Evolutionary conservation across 1,284 basidiomycete species (phyloP), one percentile per base, ranked within the genome.

Genomic region (Microbotryomycetes sp.): DNA sequence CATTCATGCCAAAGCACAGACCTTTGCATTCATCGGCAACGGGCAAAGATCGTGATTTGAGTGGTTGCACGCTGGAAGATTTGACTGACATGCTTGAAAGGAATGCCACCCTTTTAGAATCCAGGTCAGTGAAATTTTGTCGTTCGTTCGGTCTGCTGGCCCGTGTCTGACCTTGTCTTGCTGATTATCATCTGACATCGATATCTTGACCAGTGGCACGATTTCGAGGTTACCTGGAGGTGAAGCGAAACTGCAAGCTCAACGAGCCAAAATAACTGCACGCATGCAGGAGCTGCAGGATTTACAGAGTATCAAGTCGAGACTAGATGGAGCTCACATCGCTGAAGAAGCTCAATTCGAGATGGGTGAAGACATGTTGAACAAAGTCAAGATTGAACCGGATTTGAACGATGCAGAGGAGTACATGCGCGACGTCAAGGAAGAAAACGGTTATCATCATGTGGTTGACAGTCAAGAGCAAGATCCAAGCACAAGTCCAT

Each of bases 31-130:
- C 26, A 16, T 25, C 51, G n/a, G 31, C 28, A 6, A 29, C 23
- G 0, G 63, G 63, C 26, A 65, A 65, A 36, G 66, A 68, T 19
- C 56, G 63, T 22, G 66, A 65, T 48, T 32, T 68, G 36, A 16
- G 29, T 9, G 30, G n/a, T 3, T 49, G 57, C 30, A 29, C 54
- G 2, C n/a, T 53, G 36, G 60, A 65, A 1, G 63, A 68, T 23
- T 52, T 68, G 15, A n/a, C 42, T 6, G 56, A 56, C 42, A 57
- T 65, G 61, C 32, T 59, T 23, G 49, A 51, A 1, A 48, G 62
- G 30, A 68, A 58, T 22, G 30, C 47, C 6, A 15, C 32, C 15
- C 42, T 68, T 4, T 49, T 68, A 26, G 56, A 63, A n/a, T 59
- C 56, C 4, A 63, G 60, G 63, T 62, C 7, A 15, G 63, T 62